These are phyloP conservation scores for Pulicaria dysenterica DNA, from an alignment of 129 eudicot genomes.

Conservation along the genomic window DNA sequence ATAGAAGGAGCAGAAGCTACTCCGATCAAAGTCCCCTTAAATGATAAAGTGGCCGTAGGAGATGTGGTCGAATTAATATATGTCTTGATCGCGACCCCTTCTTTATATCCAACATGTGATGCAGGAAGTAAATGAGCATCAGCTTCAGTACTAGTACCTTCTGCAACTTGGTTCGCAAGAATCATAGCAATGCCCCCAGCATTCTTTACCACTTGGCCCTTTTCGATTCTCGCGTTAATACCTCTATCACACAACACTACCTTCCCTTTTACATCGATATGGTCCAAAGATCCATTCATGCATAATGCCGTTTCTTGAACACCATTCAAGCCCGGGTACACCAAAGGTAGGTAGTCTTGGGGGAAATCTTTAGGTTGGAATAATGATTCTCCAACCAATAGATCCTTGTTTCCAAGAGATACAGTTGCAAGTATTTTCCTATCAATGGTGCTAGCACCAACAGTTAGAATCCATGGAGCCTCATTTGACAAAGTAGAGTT, in stretches of 20 bases:
- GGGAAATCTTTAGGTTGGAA: slow-evolving; percentile 52
- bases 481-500: slow-evolving; percentile 43
- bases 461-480: slow-evolving; percentile 70
- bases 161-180: slow-evolving; percentile 15
- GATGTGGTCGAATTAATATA: slow-evolving; percentile 41
- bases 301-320: slow-evolving; percentile 37
- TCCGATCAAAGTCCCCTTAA: slow-evolving; percentile 47
- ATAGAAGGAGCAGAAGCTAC: slow-evolving; percentile 39
- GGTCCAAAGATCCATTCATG: slow-evolving; percentile 31
- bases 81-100: slow-evolving; percentile 35
- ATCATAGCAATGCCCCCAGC: slow-evolving; percentile 55
- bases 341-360: slow-evolving; percentile 38
- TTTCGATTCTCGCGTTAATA: slow-evolving; percentile 21
- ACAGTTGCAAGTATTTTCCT: slow-evolving; percentile 38
- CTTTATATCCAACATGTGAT: slow-evolving; percentile 38
- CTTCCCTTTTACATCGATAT: slow-evolving; percentile 43
- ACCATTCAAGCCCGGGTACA: slow-evolving; percentile 39
- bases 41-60: slow-evolving; percentile 38
- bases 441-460: slow-evolving; percentile 64
- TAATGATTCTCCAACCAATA: slow-evolving; percentile 43
- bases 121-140: slow-evolving; percentile 54
- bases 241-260: slow-evolving; percentile 51
- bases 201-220: slow-evolving; percentile 46
- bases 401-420: slow-evolving; percentile 38
- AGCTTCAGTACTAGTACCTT: slow-evolving; percentile 35